Conservation (phyloP, 2,329 filamentous ascomycete genomes). For the Aspergillus sojae region DNA sequence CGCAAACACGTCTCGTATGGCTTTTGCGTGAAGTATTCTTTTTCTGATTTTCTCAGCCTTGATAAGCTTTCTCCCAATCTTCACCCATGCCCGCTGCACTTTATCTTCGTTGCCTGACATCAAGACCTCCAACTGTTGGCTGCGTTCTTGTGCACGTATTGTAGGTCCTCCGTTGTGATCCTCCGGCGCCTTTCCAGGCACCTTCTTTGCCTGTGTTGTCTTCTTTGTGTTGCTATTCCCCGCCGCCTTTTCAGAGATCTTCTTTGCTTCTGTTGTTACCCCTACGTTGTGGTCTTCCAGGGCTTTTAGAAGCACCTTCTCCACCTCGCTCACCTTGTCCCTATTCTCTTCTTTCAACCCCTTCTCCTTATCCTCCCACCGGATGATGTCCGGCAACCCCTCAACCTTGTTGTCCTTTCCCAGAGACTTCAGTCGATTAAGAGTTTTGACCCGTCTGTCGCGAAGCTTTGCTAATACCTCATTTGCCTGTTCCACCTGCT, state of each 20-base stretch:
- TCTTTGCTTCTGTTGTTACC: no score
- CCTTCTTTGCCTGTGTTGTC: no score
- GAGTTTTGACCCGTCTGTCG: background rate
- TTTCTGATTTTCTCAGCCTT: background rate
- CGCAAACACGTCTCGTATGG: background rate
- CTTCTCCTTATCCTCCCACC: background rate
- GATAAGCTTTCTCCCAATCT: background rate
- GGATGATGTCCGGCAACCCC: background rate
- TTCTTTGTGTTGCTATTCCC: no score
- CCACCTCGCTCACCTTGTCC: background rate
- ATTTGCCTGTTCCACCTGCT: background rate
- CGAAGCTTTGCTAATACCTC: background rate
- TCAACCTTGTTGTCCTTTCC: background rate
- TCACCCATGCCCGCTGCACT: background rate
- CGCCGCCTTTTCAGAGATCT: no score
- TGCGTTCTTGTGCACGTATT: no score
- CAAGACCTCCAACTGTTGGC: no score
- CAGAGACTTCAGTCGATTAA: background rate
- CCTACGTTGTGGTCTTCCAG: no score
- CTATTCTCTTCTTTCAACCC: background rate
- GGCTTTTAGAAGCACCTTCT: background rate
- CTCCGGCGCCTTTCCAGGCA: no score
- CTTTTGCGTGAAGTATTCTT: background rate
- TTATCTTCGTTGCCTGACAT: no score
- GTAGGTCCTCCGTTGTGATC: no score